Evolutionary conservation across 2,329 filamentous ascomycete species (phyloP).

Genomic region (Penicillium sp.): DNA sequence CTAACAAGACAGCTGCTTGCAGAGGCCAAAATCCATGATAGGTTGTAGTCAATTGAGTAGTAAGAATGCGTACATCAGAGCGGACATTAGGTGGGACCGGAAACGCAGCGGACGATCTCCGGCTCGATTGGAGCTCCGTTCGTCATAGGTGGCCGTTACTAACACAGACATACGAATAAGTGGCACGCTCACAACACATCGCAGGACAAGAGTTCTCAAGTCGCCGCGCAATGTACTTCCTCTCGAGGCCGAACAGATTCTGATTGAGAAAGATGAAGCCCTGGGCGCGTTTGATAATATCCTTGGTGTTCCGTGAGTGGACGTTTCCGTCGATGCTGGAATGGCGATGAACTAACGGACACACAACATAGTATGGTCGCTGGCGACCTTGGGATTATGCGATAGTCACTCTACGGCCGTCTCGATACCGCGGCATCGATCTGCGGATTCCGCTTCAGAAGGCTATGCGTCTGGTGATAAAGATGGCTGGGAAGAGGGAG

Average conservation of each 20-base stretch:
- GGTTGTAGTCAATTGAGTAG: too few species aligned
- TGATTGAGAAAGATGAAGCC: conserved; percentile 31
- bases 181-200: not conserved
- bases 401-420: conserved; percentile 19
- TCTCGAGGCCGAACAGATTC: not conserved
- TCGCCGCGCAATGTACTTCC: conserved; percentile 11
- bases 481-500: conserved; percentile 18
- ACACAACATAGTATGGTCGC: conserved; percentile 28
- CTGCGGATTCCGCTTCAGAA: conserved; percentile 17
- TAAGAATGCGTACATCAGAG: too few species aligned
- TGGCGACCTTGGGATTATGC: conserved; percentile 25
- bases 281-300: conserved; percentile 29
- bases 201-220: not conserved
- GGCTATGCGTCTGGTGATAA: conserved; percentile 21
- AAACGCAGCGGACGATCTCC: not conserved
- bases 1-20: too few species aligned
- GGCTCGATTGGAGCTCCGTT: not conserved
- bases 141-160: conserved; percentile 14
- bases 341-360: not conserved
- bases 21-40: too few species aligned
- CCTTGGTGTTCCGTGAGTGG: conserved; percentile 32
- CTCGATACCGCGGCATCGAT: conserved; percentile 17
- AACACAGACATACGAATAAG: not conserved
- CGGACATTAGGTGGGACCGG: not conserved
- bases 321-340: conserved; percentile 1